A percentile compares a stretch with the other conserved stretches of the same genome.
Evolutionary conservation across 768 basidiomycete species (phyloP).

Genomic region (Tulasnella sp.): DNA sequence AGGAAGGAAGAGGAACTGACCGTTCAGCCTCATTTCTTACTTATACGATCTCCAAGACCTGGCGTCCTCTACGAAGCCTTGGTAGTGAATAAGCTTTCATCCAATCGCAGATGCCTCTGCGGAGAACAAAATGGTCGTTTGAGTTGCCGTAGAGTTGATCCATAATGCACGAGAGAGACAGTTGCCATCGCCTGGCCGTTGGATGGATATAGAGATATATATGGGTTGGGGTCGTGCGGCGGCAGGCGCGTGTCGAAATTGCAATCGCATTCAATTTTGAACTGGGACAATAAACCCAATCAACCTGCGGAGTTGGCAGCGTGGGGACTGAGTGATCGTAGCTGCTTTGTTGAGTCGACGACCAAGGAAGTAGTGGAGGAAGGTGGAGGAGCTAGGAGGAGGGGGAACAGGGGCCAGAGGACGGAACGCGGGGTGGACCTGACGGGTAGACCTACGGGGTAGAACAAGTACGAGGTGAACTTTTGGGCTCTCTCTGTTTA

Average conservation of each 20-base stretch:
- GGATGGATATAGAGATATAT: neutral
- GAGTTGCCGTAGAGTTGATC: slow-evolving; percentile 81
- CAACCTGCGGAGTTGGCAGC: slow-evolving; percentile 72
- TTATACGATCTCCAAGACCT: slow-evolving; percentile 67
- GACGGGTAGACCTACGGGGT: neutral
- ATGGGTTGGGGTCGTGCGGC: slow-evolving; percentile 23
- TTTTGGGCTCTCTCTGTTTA: neutral
- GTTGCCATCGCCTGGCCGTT: slow-evolving; percentile 65
- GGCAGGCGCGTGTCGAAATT: neutral
- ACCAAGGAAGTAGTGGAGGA: slow-evolving; percentile 9
- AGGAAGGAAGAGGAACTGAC: slow-evolving; percentile 35
- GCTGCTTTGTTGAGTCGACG: slow-evolving; percentile 57
- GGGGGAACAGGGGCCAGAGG: neutral
- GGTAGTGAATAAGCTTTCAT: slow-evolving; percentile 67
- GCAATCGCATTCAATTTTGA: slow-evolving; percentile 37
- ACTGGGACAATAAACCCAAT: slow-evolving; percentile 66
- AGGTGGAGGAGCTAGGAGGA: slow-evolving; percentile 22
- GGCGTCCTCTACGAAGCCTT: slow-evolving; percentile 81
- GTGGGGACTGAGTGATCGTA: slow-evolving; percentile 68
- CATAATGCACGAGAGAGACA: slow-evolving; percentile 87
- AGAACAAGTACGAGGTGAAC: neutral
- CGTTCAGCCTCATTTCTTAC: slow-evolving; percentile 68
- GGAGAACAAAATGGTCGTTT: slow-evolving; percentile 56
- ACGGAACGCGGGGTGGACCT: neutral
- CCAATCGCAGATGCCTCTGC: slow-evolving; percentile 76